Evolutionary conservation across 208 protist species (phyloP), one percentile per base, ranked within the genome.

Genomic region (Porcisia deanei): DNA sequence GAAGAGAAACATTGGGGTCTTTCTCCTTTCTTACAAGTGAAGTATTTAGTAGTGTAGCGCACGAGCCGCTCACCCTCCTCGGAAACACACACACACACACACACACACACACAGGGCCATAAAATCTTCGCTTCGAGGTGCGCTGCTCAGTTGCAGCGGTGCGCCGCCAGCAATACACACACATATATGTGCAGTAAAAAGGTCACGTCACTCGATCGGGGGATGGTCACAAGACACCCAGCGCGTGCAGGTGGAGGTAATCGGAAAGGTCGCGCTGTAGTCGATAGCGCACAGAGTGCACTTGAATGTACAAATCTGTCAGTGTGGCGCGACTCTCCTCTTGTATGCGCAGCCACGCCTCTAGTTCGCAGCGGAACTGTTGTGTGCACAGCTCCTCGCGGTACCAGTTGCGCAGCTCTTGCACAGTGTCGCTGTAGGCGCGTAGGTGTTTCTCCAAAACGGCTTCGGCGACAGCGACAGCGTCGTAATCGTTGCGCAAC

Each of bases 181-280:
- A 39, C 61, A 9, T 60, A 39, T 34, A 16, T 47, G 52, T 14
- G 53, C 37, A 52, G 20, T 16, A 65, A 34, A 65, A 34, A 25
- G 49, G 57, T 25, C 16, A 39, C n/a, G 47, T 72, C 14, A 16
- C 1, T 54, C 4, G 14, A 4, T 0, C 14, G 49, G 37, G 18
- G 53, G 30, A n/a, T 18, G 18, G 3, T 85, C 61, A 87, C 18
- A 91, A 16, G 3, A 93, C 86, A 20, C 85, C 80, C 63, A 84
- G 65, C 7, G 82, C 81, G 53, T 84, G 85, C 16, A 94, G 75
- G 43, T 90, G 81, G 3, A 94, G 69, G 59, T 89, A 94, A 53
- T 94, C 87, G 37, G 77, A 79, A 57, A 94, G 75, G 30, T 94
- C 87, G 7, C 90, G 65, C 78, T 92, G 83, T 60, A 94, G 74